Evolutionary conservation across 1,139 yeast species (phyloP).

Genomic region (Kurtzmaniella quercitrusa): DNA sequence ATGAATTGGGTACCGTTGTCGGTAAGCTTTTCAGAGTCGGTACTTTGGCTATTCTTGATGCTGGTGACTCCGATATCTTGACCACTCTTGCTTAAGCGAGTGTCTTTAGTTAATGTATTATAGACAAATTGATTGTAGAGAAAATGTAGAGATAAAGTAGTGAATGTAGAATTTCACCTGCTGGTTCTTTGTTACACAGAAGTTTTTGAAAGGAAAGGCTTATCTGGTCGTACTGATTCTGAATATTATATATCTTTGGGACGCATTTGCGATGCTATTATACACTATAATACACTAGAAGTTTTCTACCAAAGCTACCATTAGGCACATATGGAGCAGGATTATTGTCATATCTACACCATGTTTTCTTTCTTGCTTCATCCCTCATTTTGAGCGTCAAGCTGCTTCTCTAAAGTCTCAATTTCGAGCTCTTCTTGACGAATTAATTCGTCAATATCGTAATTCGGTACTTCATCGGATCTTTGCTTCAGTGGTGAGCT

Average conservation of each 20-base stretch:
- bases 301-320: background rate
- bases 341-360: too few species aligned
- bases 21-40: constrained; percentile 99
- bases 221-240: too few species aligned
- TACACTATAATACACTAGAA: background rate
- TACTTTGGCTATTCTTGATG: constrained; percentile 91
- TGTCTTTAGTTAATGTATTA: constrained; percentile 9
- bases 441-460: constrained; percentile 30
- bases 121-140: background rate
- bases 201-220: too few species aligned
- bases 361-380: background rate
- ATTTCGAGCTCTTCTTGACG: constrained; percentile 33
- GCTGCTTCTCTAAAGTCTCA: constrained; percentile 20
- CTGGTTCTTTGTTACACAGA: too few species aligned
- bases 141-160: too few species aligned
- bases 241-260: too few species aligned
- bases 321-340: too few species aligned
- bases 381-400: background rate
- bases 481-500: constrained; percentile 7
- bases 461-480: constrained; percentile 8
- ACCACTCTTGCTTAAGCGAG: constrained; percentile 31
- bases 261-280: background rate
- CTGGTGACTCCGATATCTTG: constrained; percentile 99
- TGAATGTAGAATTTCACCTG: too few species aligned
- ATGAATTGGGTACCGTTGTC: constrained; percentile 99